These are phyloP conservation scores for Clavaria fumosa DNA, from an alignment of 768 basidiomycete genomes.

Conservation along the genomic window DNA sequence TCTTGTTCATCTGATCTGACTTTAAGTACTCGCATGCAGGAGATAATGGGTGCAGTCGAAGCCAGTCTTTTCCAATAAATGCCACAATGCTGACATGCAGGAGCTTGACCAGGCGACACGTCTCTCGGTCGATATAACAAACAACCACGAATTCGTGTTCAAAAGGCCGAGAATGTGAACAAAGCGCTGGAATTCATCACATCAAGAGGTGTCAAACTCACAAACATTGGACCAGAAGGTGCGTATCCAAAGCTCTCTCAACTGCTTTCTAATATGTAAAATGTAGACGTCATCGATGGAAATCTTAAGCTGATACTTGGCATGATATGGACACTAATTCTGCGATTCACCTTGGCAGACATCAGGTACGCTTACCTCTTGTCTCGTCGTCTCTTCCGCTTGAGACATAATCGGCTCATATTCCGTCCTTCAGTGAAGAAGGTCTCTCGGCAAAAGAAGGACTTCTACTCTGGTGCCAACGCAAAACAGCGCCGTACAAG, in stretches of 20 bases:
- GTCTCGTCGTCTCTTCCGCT: conserved; percentile 2
- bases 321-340: conserved; percentile 97
- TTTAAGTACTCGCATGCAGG: conserved; percentile 30
- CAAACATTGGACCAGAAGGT: conserved; percentile 97
- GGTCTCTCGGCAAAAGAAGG: conserved; percentile 98
- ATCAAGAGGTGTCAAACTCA: conserved; percentile 85
- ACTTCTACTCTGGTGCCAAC: conserved; percentile 92
- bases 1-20: background rate
- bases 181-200: conserved; percentile 94
- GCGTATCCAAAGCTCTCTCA: conserved; percentile 6
- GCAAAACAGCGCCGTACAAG: conserved; percentile 82
- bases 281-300: conserved; percentile 94
- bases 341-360: conserved; percentile 95
- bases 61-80: conserved; percentile 1
- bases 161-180: conserved; percentile 97
- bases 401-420: background rate
- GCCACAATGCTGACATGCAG: background rate
- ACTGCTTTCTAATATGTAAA: conserved; percentile 5
- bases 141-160: conserved; percentile 79
- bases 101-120: conserved; percentile 46
- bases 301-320: conserved; percentile 96
- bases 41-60: conserved; percentile 73
- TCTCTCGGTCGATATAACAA: conserved; percentile 93
- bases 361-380: conserved; percentile 55
- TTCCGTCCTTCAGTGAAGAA: conserved; percentile 54